Evolutionary conservation across 2,329 filamentous ascomycete species (phyloP).

Genomic region (Exserohilum turcica): DNA sequence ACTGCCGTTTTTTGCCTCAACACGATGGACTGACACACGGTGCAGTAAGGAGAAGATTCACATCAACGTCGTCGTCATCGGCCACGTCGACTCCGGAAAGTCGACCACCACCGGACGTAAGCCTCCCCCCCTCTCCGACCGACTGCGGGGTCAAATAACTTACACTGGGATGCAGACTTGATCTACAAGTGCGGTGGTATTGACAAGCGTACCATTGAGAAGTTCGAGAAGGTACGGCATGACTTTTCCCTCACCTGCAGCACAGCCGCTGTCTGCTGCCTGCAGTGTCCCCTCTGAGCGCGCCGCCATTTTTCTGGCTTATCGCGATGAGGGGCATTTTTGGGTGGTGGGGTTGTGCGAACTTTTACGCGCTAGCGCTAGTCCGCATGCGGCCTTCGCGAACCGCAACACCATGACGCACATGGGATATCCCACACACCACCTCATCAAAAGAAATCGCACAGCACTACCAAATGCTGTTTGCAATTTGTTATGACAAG

Average conservation of each 20-base stretch:
- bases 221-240: conserved; percentile 97
- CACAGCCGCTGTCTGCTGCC: conserved; percentile 6
- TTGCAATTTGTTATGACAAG: too few species aligned
- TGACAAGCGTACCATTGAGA: conserved; percentile 99
- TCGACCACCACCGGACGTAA: conserved; percentile 89
- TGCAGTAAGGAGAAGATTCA: conserved; percentile 92
- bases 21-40: conserved; percentile 40
- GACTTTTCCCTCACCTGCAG: conserved; percentile 25
- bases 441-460: too few species aligned
- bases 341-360: conserved; percentile 49
- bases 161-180: conserved; percentile 70
- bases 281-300: conserved; percentile 23
- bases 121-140: conserved; percentile 47
- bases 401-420: conserved; percentile 44
- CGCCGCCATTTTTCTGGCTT: conserved; percentile 41
- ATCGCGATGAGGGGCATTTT: conserved; percentile 46
- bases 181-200: conserved; percentile 99
- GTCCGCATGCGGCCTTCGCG: conserved; percentile 35
- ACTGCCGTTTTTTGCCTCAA: background rate
- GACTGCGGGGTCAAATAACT: conserved; percentile 34
- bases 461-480: too few species aligned
- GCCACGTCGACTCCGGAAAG: conserved; percentile 99
- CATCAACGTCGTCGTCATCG: conserved; percentile 96
- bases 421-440: conserved; percentile 18
- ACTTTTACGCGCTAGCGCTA: conserved; percentile 47